A percentile compares a stretch with the other conserved stretches of the same genome.
Conservation (phyloP, 1,139 yeast species). For the Tardiomyces depauwii region DNA sequence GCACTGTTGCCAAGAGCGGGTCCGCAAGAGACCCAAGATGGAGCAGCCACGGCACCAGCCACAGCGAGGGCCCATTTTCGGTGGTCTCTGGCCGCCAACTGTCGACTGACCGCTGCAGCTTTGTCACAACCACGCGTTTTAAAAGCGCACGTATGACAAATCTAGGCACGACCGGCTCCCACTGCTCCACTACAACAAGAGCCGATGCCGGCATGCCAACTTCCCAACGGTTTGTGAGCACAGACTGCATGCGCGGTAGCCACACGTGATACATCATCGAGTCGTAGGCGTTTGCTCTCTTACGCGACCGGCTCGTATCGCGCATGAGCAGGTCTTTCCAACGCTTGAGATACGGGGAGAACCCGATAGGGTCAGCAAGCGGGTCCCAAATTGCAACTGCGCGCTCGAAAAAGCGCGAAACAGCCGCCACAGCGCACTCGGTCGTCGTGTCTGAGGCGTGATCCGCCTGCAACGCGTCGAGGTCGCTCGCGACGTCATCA, state of each 20-base stretch:
- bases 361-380: constrained; percentile 19
- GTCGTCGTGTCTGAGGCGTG: constrained; percentile 12
- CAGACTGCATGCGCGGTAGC: constrained; percentile 24
- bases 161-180: constrained; percentile 31
- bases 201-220: constrained; percentile 22
- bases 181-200: constrained; percentile 28
- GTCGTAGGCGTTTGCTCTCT: constrained; percentile 19
- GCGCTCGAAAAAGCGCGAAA: constrained; percentile 19
- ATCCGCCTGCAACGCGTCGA: constrained; percentile 18
- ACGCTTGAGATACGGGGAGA: constrained; percentile 17
- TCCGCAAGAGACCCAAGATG: constrained; percentile 12
- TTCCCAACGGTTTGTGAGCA: constrained; percentile 26
- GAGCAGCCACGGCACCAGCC: constrained; percentile 39
- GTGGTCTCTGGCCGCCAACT: constrained; percentile 26
- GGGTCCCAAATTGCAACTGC: constrained; percentile 30
- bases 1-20: neutral
- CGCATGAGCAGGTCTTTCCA: constrained; percentile 16
- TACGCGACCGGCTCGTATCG: neutral
- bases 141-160: constrained; percentile 23
- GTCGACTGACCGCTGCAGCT: constrained; percentile 23
- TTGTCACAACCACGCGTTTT: constrained; percentile 26
- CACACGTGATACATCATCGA: constrained; percentile 27
- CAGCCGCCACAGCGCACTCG: constrained; percentile 21
- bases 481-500: constrained; percentile 6
- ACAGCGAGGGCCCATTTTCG: constrained; percentile 22